phyloP scores from a whole-genome alignment of 305 asterid genomes.

The Ilex paraguariensis region DNA sequence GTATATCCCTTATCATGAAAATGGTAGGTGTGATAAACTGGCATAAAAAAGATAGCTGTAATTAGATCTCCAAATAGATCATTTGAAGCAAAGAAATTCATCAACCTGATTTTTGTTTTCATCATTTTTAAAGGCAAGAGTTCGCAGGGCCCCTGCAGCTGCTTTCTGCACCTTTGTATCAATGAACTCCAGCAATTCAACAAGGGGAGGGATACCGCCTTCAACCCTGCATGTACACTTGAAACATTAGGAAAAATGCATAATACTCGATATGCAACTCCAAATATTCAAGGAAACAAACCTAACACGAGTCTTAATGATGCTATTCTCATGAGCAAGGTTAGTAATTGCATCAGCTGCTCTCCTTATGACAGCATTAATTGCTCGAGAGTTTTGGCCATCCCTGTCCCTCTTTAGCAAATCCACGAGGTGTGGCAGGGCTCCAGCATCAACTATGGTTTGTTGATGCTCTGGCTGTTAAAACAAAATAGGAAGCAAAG shows the following conservation, averaged over 20 bases:
- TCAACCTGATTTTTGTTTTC: slow-evolving; percentile 88
- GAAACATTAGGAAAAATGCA: slow-evolving; percentile 12
- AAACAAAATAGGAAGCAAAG: slow-evolving; percentile 9
- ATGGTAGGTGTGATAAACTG: not conserved
- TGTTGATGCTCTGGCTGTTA: slow-evolving; percentile 98
- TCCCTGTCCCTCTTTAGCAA: slow-evolving; percentile 67
- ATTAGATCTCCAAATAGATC: slow-evolving; percentile 2
- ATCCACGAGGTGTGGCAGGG: slow-evolving; percentile 83
- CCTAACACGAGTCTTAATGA: slow-evolving; percentile 95
- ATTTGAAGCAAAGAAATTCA: slow-evolving; percentile 7
- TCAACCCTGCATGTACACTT: slow-evolving; percentile 54
- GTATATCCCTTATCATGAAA: too few species aligned
- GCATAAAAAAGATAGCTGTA: not conserved
- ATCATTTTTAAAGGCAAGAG: slow-evolving; percentile 92
- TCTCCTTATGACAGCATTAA: slow-evolving; percentile 82
- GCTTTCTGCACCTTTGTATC: slow-evolving; percentile 97
- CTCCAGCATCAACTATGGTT: slow-evolving; percentile 94
- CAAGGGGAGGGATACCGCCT: slow-evolving; percentile 98
- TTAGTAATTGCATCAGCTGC: slow-evolving; percentile 98
- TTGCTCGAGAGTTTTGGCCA: slow-evolving; percentile 66
- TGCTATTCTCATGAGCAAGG: slow-evolving; percentile 97
- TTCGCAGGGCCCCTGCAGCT: slow-evolving; percentile 92
- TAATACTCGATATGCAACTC: slow-evolving; percentile 2
- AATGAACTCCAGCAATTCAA: slow-evolving; percentile 77
- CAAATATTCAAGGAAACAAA: slow-evolving; percentile 17